phyloP scores from a whole-genome alignment of 257 asterid species.

The Misopates orontium region DNA sequence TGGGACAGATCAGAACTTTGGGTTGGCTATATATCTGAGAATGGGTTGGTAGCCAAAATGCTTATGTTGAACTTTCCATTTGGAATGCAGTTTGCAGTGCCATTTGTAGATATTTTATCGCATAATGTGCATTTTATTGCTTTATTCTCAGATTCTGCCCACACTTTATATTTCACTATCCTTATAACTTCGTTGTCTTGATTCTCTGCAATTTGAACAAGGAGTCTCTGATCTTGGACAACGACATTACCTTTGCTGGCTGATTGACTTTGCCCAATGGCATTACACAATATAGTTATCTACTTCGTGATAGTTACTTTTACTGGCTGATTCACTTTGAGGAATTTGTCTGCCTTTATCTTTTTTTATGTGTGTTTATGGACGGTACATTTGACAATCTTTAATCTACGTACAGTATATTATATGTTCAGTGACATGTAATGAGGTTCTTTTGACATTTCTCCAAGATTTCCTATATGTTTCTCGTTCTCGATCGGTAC shows the following conservation, averaged over 20 bases:
- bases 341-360: not conserved
- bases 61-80: no score
- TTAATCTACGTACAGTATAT: not conserved
- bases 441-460: conserved; percentile 9
- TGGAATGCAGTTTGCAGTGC: conserved; percentile 3
- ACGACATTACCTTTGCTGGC: not conserved
- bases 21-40: conserved; percentile 86
- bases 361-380: not conserved
- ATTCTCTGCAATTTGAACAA: not conserved
- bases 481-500: not conserved
- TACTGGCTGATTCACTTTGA: not conserved
- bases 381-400: not conserved
- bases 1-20: conserved; percentile 98
- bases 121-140: not conserved
- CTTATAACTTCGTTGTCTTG: not conserved
- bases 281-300: not conserved
- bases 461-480: not conserved
- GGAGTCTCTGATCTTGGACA: not conserved
- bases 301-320: not conserved
- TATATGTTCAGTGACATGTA: conserved; percentile 7
- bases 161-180: not conserved
- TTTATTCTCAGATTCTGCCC: conserved; percentile 5
- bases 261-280: no score
- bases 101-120: not conserved
- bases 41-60: conserved; percentile 55